Conservation (phyloP, 768 basidiomycete genomes). For the Boletus insuetus region DNA sequence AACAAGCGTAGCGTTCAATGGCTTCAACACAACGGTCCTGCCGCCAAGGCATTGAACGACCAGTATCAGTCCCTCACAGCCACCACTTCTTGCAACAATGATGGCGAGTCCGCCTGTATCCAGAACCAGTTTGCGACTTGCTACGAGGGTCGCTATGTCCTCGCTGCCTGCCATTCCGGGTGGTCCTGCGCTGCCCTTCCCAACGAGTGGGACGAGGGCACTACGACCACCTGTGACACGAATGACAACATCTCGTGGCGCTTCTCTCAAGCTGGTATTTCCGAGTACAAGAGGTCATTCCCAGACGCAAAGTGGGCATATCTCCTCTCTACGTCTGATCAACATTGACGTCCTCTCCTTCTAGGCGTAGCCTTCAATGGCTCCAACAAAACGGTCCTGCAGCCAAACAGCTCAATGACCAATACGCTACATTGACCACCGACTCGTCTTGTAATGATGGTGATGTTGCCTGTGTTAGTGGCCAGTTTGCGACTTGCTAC, state of each 20-base stretch:
- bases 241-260: constrained; percentile 8
- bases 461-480: constrained; percentile 18
- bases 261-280: constrained; percentile 11
- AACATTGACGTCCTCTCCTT: neutral
- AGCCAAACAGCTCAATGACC: constrained; percentile 24
- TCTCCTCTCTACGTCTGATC: neutral
- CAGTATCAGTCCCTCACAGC: constrained; percentile 14
- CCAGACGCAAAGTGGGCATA: neutral
- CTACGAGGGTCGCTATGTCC: constrained; percentile 12
- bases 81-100: constrained; percentile 16
- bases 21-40: constrained; percentile 26
- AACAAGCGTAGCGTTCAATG: constrained; percentile 15
- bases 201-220: constrained; percentile 22
- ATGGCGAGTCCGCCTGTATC: constrained; percentile 19
- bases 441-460: constrained; percentile 19
- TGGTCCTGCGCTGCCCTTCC: constrained; percentile 26
- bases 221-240: constrained; percentile 18
- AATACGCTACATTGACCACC: constrained; percentile 14
- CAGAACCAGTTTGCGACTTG: constrained; percentile 14
- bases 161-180: constrained; percentile 5
- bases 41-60: constrained; percentile 23
- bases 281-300: constrained; percentile 12
- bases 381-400: constrained; percentile 26
- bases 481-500: constrained; percentile 17
- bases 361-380: constrained; percentile 13